Conservation (phyloP, 345 rosid species). For the Trapa incisa region DNA sequence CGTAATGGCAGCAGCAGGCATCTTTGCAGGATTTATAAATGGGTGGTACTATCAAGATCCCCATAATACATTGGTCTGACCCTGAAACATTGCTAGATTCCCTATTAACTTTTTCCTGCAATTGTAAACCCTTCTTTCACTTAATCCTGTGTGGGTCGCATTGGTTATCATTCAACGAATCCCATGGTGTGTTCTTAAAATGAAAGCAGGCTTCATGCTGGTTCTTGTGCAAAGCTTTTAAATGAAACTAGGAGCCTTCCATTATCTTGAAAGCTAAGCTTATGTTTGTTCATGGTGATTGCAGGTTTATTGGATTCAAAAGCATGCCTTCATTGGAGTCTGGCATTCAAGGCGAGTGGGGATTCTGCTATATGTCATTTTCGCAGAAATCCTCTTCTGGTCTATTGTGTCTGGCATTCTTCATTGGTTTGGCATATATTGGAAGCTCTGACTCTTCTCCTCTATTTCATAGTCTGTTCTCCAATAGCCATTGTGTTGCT, state of each 20-base stretch:
- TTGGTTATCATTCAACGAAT: too few relatives aligned
- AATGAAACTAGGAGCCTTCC: background rate
- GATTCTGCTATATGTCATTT: constrained; percentile 52
- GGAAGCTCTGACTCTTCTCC: constrained; percentile 52
- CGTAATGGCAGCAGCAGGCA: constrained; percentile 91
- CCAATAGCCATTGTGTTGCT: background rate
- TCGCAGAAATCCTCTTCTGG: constrained; percentile 73
- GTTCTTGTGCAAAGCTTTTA: background rate
- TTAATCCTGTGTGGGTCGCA: background rate
- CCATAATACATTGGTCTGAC: constrained; percentile 44
- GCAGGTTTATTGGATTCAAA: constrained; percentile 61
- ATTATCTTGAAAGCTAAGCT: background rate
- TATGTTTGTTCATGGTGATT: background rate
- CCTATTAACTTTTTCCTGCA: background rate
- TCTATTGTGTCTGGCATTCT: constrained; percentile 42
- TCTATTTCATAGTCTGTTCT: background rate
- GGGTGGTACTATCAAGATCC: constrained; percentile 82
- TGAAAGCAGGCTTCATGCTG: too few relatives aligned
- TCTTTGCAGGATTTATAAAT: constrained; percentile 71
- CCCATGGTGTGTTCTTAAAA: too few relatives aligned
- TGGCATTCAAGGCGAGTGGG: constrained; percentile 59
- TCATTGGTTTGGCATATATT: constrained; percentile 39
- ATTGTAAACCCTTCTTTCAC: background rate
- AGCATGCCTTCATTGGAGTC: constrained; percentile 44
- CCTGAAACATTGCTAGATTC: background rate